Conservation (phyloP, 2,329 filamentous ascomycete genomes). For the Fusarium bulbicola region DNA sequence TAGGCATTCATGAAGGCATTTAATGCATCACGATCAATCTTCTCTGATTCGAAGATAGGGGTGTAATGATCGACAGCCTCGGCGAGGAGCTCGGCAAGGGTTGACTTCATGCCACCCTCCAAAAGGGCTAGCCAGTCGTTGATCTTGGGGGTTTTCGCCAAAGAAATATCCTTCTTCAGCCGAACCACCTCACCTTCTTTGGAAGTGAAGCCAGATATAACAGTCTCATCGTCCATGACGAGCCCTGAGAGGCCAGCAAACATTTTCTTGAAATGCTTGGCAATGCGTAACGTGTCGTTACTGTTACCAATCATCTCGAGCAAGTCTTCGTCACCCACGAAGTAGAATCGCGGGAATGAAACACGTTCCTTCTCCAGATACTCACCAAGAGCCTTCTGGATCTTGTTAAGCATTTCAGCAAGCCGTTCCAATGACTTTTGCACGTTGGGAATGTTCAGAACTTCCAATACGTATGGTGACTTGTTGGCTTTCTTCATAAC, state of each 20-base stretch:
- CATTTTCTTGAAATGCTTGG: constrained; percentile 99
- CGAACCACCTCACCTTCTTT: constrained; percentile 92
- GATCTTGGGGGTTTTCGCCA: constrained; percentile 94
- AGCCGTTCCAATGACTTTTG: constrained; percentile 96
- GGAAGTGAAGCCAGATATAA: constrained; percentile 91
- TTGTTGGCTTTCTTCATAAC: constrained; percentile 99
- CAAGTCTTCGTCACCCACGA: constrained; percentile 97
- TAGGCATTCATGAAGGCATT: constrained; percentile 84
- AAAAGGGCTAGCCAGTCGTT: constrained; percentile 98
- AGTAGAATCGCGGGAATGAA: constrained; percentile 98
- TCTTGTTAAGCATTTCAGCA: constrained; percentile 97
- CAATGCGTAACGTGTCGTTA: constrained; percentile 94
- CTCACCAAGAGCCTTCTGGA: constrained; percentile 97
- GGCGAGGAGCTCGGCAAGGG: constrained; percentile 86
- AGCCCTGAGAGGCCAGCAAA: constrained; percentile 95
- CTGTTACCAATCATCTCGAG: constrained; percentile 99
- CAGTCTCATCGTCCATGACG: constrained; percentile 87
- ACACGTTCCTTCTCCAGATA: constrained; percentile 98
- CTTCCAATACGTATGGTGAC: constrained; percentile 93
- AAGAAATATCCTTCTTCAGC: constrained; percentile 89
- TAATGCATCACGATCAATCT: constrained; percentile 75
- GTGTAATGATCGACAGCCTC: constrained; percentile 87
- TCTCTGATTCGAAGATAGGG: constrained; percentile 76
- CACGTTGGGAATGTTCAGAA: constrained; percentile 93
- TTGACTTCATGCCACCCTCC: constrained; percentile 92